Base-by-base conservation (phyloP, 2,329 filamentous ascomycete genomes). In the Boeremia exigua region DNA sequence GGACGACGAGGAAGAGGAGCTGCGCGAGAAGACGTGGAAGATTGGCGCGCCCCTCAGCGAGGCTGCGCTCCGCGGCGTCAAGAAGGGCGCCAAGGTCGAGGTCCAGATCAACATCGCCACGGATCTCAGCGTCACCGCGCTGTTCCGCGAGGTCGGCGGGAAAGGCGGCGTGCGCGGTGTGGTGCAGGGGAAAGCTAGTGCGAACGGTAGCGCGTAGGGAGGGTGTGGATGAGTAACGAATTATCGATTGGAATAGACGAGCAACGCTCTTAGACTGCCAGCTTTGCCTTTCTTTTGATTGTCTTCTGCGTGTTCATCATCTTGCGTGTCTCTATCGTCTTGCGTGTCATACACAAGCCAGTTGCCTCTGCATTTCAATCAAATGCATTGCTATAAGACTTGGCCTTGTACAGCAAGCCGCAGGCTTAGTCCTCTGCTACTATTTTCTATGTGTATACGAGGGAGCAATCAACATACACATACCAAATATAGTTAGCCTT, bases 21-120 rank as follows among this genome's bases (percentile, higher is more conserved):
- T 88, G 70, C 85, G 93, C 62, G 90, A 96, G 79, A 92, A 95
- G 84, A 82, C 95, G 56, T 97, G 92, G 92, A 96, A 96, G 84
- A 85, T 92, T 43, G 90, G 91, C 66, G 86, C 83, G 61, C 82
- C 88, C 28, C 85, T 99, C 57, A 93, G 92, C 58, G 95, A 99
- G 81, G 89, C 91, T 10, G 90, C 89, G 29, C 80, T 99, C 74
- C 89, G 86, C 77, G 91, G 84, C 56, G 86, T 96, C 66, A 94
- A 94, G 86, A 92, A 94, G 80, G 89, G 87, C 56, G 86, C 86
- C 70, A 96, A 96, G 82, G 87, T 99, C 63, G 95, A 99, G 82
- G 88, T 98, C 50, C 96, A 92, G 74, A 86, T 98, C 70, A 96
- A 94, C 76, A 89, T 98, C 62, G 85, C 84, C 51, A 88, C 86